Evolutionary conservation across 345 rosid species (phyloP).

Genomic region (Cardamine occulta): DNA sequence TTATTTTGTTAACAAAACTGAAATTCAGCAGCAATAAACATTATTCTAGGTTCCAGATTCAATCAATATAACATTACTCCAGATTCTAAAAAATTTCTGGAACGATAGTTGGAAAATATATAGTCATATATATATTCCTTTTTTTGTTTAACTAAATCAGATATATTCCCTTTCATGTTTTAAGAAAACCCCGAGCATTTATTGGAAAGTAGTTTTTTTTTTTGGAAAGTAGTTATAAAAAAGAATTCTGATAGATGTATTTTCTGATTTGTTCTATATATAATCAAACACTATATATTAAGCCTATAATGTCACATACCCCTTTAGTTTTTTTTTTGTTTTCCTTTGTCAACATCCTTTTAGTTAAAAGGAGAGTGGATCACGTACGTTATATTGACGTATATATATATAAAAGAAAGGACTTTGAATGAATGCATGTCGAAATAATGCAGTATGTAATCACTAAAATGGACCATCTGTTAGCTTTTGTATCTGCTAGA

Average conservation of each 20-base stretch:
- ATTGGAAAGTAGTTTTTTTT: not conserved
- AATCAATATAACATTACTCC: not conserved
- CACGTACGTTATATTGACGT: not conserved
- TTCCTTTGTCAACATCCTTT: not conserved
- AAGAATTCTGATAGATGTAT: not conserved
- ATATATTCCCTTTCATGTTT: not conserved
- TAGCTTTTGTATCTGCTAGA: conserved; percentile 17
- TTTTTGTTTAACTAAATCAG: no score
- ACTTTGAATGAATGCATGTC: not conserved
- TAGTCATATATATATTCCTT: not conserved
- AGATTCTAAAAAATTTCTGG: not conserved
- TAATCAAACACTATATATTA: conserved; percentile 10
- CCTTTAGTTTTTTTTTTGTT: not conserved
- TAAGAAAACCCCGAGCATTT: not conserved
- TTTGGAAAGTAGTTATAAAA: not conserved
- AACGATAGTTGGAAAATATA: conserved; percentile 1
- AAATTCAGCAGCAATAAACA: not conserved
- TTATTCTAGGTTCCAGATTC: not conserved
- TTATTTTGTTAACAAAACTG: no score
- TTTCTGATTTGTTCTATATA: conserved; percentile 1
- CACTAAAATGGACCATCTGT: conserved; percentile 31
- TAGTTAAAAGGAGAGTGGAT: conserved; percentile 11
- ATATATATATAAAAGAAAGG: not conserved
- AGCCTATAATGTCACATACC: not conserved
- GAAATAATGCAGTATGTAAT: conserved; percentile 20